phyloP scores from a whole-genome alignment of 345 rosid genomes.

The Eutrema japonicum region DNA sequence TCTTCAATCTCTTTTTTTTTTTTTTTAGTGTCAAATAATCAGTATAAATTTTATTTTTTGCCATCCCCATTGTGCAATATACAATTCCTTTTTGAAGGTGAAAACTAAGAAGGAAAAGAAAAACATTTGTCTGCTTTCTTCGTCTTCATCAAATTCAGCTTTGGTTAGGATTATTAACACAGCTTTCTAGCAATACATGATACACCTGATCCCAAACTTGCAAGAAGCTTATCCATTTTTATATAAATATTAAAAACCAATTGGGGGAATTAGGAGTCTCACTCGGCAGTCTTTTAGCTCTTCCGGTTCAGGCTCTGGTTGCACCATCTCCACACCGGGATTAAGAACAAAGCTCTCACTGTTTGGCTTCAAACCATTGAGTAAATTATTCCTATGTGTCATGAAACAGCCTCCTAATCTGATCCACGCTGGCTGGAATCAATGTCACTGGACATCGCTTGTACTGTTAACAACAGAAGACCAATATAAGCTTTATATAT shows the following conservation, averaged over 20 bases:
- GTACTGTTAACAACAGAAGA: slow-evolving; percentile 55
- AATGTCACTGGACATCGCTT: slow-evolving; percentile 89
- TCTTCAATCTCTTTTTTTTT: too few species aligned
- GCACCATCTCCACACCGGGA: slow-evolving; percentile 9
- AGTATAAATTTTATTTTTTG: not conserved
- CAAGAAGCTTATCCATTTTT: slow-evolving; percentile 24
- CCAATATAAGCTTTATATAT: slow-evolving; percentile 10
- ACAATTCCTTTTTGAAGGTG: slow-evolving; percentile 16
- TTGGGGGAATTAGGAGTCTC: slow-evolving; percentile 31
- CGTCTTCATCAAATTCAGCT: slow-evolving; percentile 11
- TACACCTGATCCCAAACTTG: slow-evolving; percentile 26
- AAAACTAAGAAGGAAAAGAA: not conserved
- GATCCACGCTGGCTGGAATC: slow-evolving; percentile 77
- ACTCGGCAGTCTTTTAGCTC: slow-evolving; percentile 22
- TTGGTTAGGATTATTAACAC: not conserved
- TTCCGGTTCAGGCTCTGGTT: not conserved
- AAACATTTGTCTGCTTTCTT: slow-evolving; percentile 21
- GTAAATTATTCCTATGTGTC: slow-evolving; percentile 54
- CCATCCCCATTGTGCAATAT: slow-evolving; percentile 19
- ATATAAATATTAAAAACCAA: not conserved
- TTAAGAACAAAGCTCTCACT: slow-evolving; percentile 11
- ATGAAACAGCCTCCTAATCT: slow-evolving; percentile 92
- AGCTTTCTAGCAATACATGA: slow-evolving; percentile 20
- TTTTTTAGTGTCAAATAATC: not conserved
- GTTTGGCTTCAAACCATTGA: slow-evolving; percentile 23